Conservation (phyloP, 306 rosid genomes). For the Arachis hypogaea region DNA sequence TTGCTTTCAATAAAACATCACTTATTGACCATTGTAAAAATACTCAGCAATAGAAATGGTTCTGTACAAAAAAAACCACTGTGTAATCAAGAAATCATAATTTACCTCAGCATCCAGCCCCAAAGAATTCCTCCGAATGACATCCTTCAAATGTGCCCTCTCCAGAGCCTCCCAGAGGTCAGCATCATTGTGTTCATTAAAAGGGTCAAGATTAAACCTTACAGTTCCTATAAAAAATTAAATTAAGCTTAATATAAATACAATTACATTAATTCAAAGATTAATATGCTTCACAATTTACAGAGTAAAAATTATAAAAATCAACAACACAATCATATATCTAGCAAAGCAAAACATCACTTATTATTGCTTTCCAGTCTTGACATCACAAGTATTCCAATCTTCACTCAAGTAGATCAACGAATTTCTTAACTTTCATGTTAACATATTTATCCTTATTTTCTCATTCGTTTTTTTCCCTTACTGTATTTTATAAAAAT, state of each 20-base stretch:
- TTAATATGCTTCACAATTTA: background rate
- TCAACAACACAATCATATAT: background rate
- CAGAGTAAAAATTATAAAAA: constrained; percentile 25
- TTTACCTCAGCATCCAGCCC: constrained; percentile 91
- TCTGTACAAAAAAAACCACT: background rate
- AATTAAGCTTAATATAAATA: constrained; percentile 21
- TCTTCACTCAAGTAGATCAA: background rate
- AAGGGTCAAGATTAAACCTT: constrained; percentile 91
- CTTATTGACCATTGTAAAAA: constrained; percentile 1
- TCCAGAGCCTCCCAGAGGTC: constrained; percentile 96
- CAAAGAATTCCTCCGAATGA: constrained; percentile 68
- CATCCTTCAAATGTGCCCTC: constrained; percentile 90
- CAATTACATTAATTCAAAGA: constrained; percentile 1
- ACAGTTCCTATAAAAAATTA: constrained; percentile 62
- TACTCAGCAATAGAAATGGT: background rate
- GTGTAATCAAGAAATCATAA: background rate
- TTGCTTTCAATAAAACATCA: constrained; percentile 2
- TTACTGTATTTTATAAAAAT: too few species aligned
- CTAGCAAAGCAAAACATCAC: background rate
- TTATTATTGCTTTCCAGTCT: constrained; percentile 18
- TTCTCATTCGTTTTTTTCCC: too few species aligned
- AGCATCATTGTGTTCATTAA: constrained; percentile 81
- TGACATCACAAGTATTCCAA: background rate
- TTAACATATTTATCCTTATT: too few species aligned
- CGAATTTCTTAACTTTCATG: too few species aligned